phyloP scores from a whole-genome alignment of 768 basidiomycete genomes.

The Rhizopogon sp. region DNA sequence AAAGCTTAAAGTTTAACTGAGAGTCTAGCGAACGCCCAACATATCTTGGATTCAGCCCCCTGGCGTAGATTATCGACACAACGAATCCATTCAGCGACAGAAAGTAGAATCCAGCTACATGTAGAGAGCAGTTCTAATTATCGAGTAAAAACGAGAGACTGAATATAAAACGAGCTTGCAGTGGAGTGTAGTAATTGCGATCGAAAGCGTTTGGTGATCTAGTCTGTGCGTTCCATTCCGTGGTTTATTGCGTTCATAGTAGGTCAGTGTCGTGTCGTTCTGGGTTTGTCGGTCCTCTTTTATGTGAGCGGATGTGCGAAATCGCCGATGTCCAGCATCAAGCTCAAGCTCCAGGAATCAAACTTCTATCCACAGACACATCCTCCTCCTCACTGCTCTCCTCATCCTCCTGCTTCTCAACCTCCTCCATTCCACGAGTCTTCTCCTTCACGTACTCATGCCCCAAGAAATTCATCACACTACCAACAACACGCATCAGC shows the following conservation, averaged over 20 bases:
- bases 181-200: too few relatives aligned
- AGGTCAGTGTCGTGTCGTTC: neutral
- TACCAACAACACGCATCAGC: slow-evolving; percentile 18
- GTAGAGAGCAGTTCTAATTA: too few relatives aligned
- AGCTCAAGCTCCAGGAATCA: neutral
- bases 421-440: neutral
- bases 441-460: slow-evolving; percentile 43
- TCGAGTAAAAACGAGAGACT: too few relatives aligned
- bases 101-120: too few relatives aligned
- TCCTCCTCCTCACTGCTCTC: neutral
- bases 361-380: neutral
- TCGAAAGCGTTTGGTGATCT: neutral
- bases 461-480: slow-evolving; percentile 61
- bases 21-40: too few relatives aligned
- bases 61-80: too few relatives aligned
- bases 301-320: neutral
- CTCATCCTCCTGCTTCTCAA: neutral
- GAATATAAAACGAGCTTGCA: too few relatives aligned
- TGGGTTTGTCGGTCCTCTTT: neutral
- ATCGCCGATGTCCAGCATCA: too few relatives aligned
- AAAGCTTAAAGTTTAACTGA: too few relatives aligned
- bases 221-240: neutral
- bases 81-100: too few relatives aligned
- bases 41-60: too few relatives aligned
- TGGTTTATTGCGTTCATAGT: neutral